Evolutionary conservation across 306 rosid genomes (phyloP), one percentile per base, ranked within the genome.

Genomic region (Pachyrhizus erosus): DNA sequence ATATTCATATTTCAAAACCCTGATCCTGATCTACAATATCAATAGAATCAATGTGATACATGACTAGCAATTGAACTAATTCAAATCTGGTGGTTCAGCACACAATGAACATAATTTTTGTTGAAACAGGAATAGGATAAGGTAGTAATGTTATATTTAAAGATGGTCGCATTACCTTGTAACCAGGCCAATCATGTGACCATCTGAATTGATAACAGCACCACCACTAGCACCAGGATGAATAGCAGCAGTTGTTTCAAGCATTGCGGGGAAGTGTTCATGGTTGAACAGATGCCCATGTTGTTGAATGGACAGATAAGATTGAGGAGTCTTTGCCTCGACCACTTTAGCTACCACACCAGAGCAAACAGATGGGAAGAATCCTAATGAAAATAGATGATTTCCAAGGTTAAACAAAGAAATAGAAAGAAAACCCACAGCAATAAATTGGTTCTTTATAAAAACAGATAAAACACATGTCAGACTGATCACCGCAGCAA

Each of bases 191-290:
- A 96, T 93, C 98, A 93, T 91, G 87, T 80, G 92, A 76, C 98
- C 99, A 31, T 90, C 91, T 26, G 89, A 86, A 89, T 96, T 89
- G 75, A 96, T 87, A 54, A 96, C 94, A 80, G 97, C 94, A 42
- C 98, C 99, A 64, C 99, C 98, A 87, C 99, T 96, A 84, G 96
- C 91, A 66, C 99, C 99, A 15, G 99, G 98, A 85, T 93, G 98
- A 88, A 96, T 92, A 72, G 98, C 91, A 26, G 99, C 96, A 48
- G 98, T 93, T 77, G 99, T 93, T 91, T 96, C 97, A 31, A 96
- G 93, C 97, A 93, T 96, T 62, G 84, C 96, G 5, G 96, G 97
- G 76, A 90, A 83, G 71, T 69, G 61, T 75, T 68, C 85, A 29
- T 49, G 71, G 7, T 82, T 66, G 75, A 77, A 82, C 89, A 78